These are phyloP conservation scores for Trichoderma sp. DNA, from an alignment of 2,329 filamentous ascomycete genomes.

Conservation along the genomic window DNA sequence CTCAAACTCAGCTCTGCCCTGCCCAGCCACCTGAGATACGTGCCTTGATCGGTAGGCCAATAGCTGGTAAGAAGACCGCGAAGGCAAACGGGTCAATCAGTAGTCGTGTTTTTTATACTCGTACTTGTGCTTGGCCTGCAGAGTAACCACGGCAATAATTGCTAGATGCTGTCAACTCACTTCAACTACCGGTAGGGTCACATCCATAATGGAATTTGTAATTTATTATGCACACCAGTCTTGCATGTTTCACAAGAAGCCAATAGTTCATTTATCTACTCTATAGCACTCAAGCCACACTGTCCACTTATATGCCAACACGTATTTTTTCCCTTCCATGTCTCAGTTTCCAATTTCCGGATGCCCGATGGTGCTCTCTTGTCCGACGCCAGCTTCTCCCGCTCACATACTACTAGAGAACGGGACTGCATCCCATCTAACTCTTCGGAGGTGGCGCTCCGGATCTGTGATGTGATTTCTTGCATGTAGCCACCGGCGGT, in stretches of 20 bases:
- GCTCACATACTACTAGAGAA: slow-evolving; percentile 17
- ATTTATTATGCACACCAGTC: not conserved
- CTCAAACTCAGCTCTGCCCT: not conserved
- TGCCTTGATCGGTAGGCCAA: not conserved
- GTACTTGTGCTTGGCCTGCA: not conserved
- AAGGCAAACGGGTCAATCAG: not conserved
- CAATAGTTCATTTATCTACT: not conserved
- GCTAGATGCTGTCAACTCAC: not conserved
- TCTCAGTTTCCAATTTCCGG: not conserved
- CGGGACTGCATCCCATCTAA: slow-evolving; percentile 39
- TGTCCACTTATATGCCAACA: not conserved
- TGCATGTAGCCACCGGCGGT: slow-evolving; percentile 41
- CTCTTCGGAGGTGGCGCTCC: slow-evolving; percentile 39
- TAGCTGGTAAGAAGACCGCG: not conserved
- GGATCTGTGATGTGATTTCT: slow-evolving; percentile 38
- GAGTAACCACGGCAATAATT: not conserved
- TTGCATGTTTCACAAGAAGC: not conserved
- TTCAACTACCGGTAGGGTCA: not conserved
- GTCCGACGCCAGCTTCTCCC: too few relatives aligned
- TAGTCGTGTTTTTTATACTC: not conserved
- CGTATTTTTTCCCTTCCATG: not conserved
- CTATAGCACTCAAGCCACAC: not conserved
- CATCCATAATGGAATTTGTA: not conserved
- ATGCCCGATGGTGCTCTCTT: not conserved
- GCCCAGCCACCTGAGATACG: not conserved